phyloP scores from a whole-genome alignment of 805 yeast species.

The Candida odintsovae region DNA sequence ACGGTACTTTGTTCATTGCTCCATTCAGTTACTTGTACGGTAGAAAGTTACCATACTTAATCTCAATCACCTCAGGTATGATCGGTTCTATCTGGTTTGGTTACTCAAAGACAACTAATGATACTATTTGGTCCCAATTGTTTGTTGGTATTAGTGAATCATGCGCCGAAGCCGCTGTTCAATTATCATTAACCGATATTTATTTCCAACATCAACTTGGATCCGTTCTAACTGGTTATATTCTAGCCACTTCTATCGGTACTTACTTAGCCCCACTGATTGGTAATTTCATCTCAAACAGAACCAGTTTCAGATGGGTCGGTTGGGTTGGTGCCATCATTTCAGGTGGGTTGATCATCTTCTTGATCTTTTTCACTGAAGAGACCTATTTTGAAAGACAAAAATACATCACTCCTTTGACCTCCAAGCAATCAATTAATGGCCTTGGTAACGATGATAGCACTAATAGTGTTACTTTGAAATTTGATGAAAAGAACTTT shows the following conservation, averaged over 20 bases:
- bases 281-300: conserved; percentile 64
- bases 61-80: conserved; percentile 55
- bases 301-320: conserved; percentile 71
- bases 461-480: background rate
- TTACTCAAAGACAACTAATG: conserved; percentile 42
- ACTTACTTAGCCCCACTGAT: conserved; percentile 75
- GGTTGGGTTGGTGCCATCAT: conserved; percentile 63
- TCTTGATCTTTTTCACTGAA: conserved; percentile 56
- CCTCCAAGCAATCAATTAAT: conserved; percentile 14
- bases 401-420: conserved; percentile 31
- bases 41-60: conserved; percentile 54
- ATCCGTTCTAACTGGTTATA: conserved; percentile 64
- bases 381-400: conserved; percentile 64
- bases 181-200: conserved; percentile 62
- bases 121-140: conserved; percentile 71
- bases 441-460: conserved; percentile 15
- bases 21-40: conserved; percentile 70
- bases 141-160: conserved; percentile 80
- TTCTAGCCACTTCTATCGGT: conserved; percentile 69
- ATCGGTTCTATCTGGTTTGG: conserved; percentile 73
- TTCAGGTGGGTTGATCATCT: conserved; percentile 50
- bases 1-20: conserved; percentile 56
- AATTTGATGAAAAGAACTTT: conserved; percentile 12
- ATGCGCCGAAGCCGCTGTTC: conserved; percentile 71
- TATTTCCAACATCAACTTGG: conserved; percentile 77